Evolutionary conservation across 805 yeast genomes (phyloP).

Genomic region (Wickerhamiella galacta): DNA sequence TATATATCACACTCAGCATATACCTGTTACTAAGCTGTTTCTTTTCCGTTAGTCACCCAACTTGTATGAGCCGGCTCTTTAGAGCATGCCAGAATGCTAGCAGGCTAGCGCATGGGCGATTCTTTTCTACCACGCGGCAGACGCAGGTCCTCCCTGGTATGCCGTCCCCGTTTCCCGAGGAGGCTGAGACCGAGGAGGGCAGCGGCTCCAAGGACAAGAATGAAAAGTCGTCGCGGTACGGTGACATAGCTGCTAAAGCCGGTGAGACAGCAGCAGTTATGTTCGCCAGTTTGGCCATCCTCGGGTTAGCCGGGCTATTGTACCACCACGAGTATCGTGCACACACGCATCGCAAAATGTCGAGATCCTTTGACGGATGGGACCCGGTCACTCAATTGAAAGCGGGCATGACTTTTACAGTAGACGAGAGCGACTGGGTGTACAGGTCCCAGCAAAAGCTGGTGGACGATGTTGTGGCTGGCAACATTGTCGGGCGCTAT

Average conservation of each 20-base stretch:
- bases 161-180: not conserved
- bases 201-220: not conserved
- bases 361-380: conserved; percentile 46
- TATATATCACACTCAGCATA: too few relatives aligned
- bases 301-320: conserved; percentile 55
- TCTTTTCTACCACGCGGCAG: too few relatives aligned
- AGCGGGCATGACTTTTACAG: conserved; percentile 25
- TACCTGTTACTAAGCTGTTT: too few relatives aligned
- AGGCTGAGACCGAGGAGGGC: not conserved
- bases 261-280: conserved; percentile 56
- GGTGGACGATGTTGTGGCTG: conserved; percentile 48
- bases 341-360: conserved; percentile 49
- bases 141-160: conserved; percentile 1
- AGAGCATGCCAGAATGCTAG: too few relatives aligned
- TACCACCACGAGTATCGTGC: conserved; percentile 46
- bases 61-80: too few relatives aligned
- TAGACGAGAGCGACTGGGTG: conserved; percentile 37
- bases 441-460: conserved; percentile 49
- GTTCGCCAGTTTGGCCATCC: conserved; percentile 45
- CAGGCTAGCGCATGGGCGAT: too few relatives aligned
- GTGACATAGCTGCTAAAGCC: conserved; percentile 9
- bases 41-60: too few relatives aligned
- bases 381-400: conserved; percentile 48
- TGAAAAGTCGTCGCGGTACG: conserved; percentile 4
- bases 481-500: conserved; percentile 50